Evolutionary conservation across 257 asterid species (phyloP), one percentile per base, ranked within the genome.

Genomic region (Jaltomata sinuosa): DNA sequence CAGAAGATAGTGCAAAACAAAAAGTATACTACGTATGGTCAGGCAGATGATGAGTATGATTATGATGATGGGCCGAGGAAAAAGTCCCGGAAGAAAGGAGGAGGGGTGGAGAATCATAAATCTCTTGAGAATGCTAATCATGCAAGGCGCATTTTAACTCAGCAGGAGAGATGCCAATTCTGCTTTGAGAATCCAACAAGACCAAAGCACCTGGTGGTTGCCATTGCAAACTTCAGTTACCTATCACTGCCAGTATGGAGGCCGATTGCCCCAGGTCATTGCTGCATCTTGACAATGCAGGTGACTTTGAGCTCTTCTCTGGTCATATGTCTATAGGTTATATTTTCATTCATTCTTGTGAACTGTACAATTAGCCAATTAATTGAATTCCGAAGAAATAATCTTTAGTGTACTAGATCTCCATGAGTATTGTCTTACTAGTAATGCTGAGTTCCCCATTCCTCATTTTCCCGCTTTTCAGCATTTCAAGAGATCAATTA

Each of bases 11-110:
- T 85, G 88, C 91, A 90, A 27, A 94, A 94, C 85, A 91, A 93
- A 83, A 88, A 91, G 64, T 96, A 86, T 85, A 92, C 85, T 83
- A 69, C 84, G 74, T 87, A 97, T 74, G 85, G 88, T 84, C 97
- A 89, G 89, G 97, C 97, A 29, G 98, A 97, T 87, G 98, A 94
- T 84, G 99, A 97, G 89, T 94, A 97, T 84, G 99, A 96, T 84
- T 93, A 93, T 85, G 99, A 97, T 53, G 97, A 88, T 38, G 94
- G 93, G 69, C 97, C 98, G 77, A 91, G 88, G 88, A 93, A 82
- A 82, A 97, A 93, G 88, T 25, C 80, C 68, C 89, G 93, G 69
- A 92, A 92, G 92, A 93, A 89, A 91, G 93, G 87, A 83, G 93
- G 87, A 80, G 92, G 91, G 82, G 86, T 82, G 80, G 67, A 80